These are phyloP conservation scores for Gastrodia elata DNA, from an alignment of 106 monocot genomes.

Conservation along the genomic window DNA sequence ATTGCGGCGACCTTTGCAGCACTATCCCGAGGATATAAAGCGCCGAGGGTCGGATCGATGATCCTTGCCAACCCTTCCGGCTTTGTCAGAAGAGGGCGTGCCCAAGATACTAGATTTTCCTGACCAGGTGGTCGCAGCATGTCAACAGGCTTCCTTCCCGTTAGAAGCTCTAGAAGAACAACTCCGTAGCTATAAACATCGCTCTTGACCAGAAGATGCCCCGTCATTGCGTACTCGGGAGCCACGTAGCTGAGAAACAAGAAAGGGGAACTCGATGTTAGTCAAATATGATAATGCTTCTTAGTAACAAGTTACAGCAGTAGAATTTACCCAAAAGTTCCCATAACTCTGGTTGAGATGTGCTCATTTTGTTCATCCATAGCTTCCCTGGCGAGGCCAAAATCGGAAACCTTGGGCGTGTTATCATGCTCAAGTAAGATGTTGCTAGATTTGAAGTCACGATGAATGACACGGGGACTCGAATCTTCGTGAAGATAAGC, in stretches of 20 bases:
- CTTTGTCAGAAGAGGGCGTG: slow-evolving; percentile 67
- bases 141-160: slow-evolving; percentile 79
- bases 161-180: slow-evolving; percentile 82
- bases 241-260: slow-evolving; percentile 72
- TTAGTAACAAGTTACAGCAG: background rate
- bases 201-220: slow-evolving; percentile 93
- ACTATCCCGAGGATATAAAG: slow-evolving; percentile 32
- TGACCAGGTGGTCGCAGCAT: slow-evolving; percentile 72
- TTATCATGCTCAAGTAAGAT: slow-evolving; percentile 78
- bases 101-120: slow-evolving; percentile 86
- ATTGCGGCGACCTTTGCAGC: slow-evolving; percentile 83
- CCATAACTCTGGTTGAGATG: slow-evolving; percentile 96
- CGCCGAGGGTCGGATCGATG: slow-evolving; percentile 59
- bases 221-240: slow-evolving; percentile 94
- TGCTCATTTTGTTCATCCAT: slow-evolving; percentile 69
- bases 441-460: slow-evolving; percentile 98
- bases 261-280: background rate
- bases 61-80: slow-evolving; percentile 38
- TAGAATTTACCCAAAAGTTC: slow-evolving; percentile 76
- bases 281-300: slow-evolving; percentile 1
- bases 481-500: slow-evolving; percentile 97
- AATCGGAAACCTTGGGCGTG: slow-evolving; percentile 90
- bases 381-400: slow-evolving; percentile 80
- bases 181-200: slow-evolving; percentile 98
- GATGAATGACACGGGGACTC: slow-evolving; percentile 85